A percentile compares a stretch with the other conserved stretches of the same genome.
These are phyloP conservation scores for Saksenaea vasiformis DNA, from an alignment of 371 early-diverging fungal species.

Conservation along the genomic window DNA sequence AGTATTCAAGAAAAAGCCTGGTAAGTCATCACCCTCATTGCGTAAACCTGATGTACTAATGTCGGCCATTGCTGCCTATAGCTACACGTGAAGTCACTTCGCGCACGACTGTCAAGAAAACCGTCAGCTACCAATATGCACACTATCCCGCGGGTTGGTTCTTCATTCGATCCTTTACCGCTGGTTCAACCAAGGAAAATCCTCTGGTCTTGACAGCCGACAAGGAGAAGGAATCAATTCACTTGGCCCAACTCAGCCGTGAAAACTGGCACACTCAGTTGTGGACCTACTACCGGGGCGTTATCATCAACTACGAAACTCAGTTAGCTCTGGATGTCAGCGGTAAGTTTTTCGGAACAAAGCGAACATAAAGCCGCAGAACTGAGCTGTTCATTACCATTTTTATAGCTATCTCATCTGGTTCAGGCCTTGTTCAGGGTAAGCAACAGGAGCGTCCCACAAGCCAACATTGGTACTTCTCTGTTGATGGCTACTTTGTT, in stretches of 20 bases:
- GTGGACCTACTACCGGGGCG: slow-evolving; percentile 53
- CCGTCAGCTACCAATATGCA: slow-evolving; percentile 42
- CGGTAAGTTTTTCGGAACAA: slow-evolving; percentile 22
- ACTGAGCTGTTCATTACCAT: background rate
- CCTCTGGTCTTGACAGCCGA: slow-evolving; percentile 41
- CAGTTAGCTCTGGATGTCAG: slow-evolving; percentile 45
- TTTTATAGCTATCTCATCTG: slow-evolving; percentile 21
- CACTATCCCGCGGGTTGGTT: slow-evolving; percentile 48
- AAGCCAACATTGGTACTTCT: slow-evolving; percentile 34
- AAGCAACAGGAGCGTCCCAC: slow-evolving; percentile 13
- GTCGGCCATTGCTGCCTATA: background rate
- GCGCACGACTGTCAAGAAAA: slow-evolving; percentile 20
- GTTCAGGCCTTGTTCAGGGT: slow-evolving; percentile 24
- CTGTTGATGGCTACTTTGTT: slow-evolving; percentile 29
- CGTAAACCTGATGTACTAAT: background rate
- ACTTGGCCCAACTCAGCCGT: slow-evolving; percentile 25
- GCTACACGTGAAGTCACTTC: background rate
- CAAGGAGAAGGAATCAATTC: slow-evolving; percentile 23
- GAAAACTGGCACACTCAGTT: slow-evolving; percentile 49
- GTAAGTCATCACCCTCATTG: slow-evolving; percentile 14
- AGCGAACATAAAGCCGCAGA: background rate
- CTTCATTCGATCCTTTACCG: slow-evolving; percentile 35
- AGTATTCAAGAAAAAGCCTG: slow-evolving; percentile 47
- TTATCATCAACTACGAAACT: slow-evolving; percentile 53
- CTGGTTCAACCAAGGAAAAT: slow-evolving; percentile 35